Base-by-base conservation (phyloP, 75 land plant species). In the Azolla pinnata region DNA sequence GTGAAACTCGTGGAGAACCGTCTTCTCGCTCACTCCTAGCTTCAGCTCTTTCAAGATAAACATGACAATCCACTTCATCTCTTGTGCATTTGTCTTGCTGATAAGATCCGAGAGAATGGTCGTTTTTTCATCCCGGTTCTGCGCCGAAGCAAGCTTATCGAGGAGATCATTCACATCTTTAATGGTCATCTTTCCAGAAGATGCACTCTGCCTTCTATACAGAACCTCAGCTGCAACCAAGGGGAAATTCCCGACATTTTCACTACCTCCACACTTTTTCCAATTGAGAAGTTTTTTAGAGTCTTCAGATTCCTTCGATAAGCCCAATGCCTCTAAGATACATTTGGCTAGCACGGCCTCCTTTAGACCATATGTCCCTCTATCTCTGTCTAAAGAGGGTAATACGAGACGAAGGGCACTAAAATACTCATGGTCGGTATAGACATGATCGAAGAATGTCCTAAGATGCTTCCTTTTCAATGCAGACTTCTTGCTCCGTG, bases 51-150 rank as follows among this genome's bases (percentile, higher is more conserved):
- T 93, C 2, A 93, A 77, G 66, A 93, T 85, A 17, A 93, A 82
- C 87, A 86, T 86, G 58, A 93, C 38, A 62, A 89, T 85, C 98
- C 98, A 93, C 64, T 83, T 81, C 98, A 93, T 93, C 79, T 93
- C 97, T 63, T 74, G 69, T 24, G 87, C 79, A 83, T 93, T 93
- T 57, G 98, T 93, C 72, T 83, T 93, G 47, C 62, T 81, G 33
- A 93, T 93, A 14, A 93, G 67, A 49, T 81, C 87, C 16, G 87
- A 62, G 24, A 93, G 81, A 48, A 85, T 53, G 14, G 75, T 45
- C 26, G 72, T 81, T 71, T 93, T 93, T 53, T 79, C 96, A 23
- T 80, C 73, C 58, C 97, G 82, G 75, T 56, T 67, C 51, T 87
- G 80, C 45, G 59, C 63, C 26, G 77, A 50, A 48, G 86, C 88